Evolutionary conservation across 306 rosid genomes (phyloP), one percentile per base, ranked within the genome.

Genomic region (Medicago ruthenica): DNA sequence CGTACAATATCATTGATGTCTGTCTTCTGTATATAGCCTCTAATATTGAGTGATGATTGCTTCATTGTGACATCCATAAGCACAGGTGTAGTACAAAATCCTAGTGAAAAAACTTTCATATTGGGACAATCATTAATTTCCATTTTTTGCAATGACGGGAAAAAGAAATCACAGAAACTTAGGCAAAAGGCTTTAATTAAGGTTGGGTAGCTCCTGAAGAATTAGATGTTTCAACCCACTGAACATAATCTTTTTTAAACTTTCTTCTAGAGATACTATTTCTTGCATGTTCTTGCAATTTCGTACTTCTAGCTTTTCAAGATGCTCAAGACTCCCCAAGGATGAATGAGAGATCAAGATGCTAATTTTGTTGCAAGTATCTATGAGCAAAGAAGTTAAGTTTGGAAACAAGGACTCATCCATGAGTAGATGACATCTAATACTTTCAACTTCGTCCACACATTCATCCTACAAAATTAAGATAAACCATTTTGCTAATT

Each of bases 1-100:
- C 17, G 60, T 41, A 76, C 18, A 17, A 9, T 54, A 11, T 24
- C 37, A 67, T 67, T 67, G 7, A 76, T 14, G 50, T 76, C 68
- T 15, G 12, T 10, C 45, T 6, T 67, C 0, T 66, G 47, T 3
- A n/a, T 27, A 16, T 53, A 40, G 8, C 11, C 3, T 27, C 15
- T 15, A 34, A 34, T 34, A 2, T 2, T 8, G 4, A n/a, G 7
- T 42, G 31, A 3, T 41, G 18, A 6, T 1, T n/a, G 20, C 1
- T 2, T 0, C 3, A 77, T 4, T 4, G 12, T 8, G 37, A 77
- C 70, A 57, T 17, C 24, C 51, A 68, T 16, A 1, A 77, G 67
- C 13, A 16, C 68, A 17, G 60, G 60, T 16, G 75, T 69, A 0
- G 17, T 0, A 11, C 9, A 16, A 68, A 34, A 16, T 31, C 75